phyloP scores from a whole-genome alignment of 352 stramenopile species.

The Phytophthora pluvialis region DNA sequence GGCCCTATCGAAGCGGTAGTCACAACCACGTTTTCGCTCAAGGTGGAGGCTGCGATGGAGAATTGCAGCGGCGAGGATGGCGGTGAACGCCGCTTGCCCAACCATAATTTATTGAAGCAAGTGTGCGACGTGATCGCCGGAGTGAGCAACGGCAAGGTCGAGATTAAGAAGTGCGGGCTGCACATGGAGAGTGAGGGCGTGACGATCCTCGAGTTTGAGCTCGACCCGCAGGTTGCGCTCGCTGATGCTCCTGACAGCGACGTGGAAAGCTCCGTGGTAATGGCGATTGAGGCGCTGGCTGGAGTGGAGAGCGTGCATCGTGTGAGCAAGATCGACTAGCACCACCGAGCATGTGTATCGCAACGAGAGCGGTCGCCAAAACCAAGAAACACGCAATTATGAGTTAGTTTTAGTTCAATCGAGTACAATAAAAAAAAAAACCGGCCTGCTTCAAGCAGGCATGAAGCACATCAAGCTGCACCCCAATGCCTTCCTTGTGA shows the following conservation, averaged over 20 bases:
- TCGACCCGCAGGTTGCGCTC: conserved; percentile 53
- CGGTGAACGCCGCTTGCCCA: conserved; percentile 64
- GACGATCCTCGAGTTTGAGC: conserved; percentile 80
- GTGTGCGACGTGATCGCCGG: conserved; percentile 80
- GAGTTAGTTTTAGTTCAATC: conserved; percentile 41
- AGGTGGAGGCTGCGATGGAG: conserved; percentile 70
- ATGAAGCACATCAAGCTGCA: conserved; percentile 21
- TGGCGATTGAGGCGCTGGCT: conserved; percentile 50
- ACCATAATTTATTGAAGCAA: conserved; percentile 89
- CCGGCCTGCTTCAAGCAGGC: conserved; percentile 13
- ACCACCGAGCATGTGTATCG: background rate
- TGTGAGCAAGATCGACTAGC: conserved; percentile 36
- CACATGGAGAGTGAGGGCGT: conserved; percentile 73
- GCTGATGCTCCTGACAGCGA: conserved; percentile 26
- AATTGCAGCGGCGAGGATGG: conserved; percentile 45
- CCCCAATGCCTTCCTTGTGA: too few relatives aligned
- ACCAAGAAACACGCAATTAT: conserved; percentile 29
- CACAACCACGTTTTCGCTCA: conserved; percentile 58
- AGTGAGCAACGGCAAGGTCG: conserved; percentile 61
- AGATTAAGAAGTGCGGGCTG: conserved; percentile 86
- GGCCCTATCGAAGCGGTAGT: conserved; percentile 10
- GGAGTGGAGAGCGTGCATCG: conserved; percentile 53
- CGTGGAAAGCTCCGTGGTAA: conserved; percentile 42
- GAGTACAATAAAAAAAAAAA: conserved; percentile 50
- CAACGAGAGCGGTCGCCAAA: background rate